These are phyloP conservation scores for Suillus fuscotomentosus DNA, from an alignment of 768 basidiomycete genomes.

Conservation along the genomic window DNA sequence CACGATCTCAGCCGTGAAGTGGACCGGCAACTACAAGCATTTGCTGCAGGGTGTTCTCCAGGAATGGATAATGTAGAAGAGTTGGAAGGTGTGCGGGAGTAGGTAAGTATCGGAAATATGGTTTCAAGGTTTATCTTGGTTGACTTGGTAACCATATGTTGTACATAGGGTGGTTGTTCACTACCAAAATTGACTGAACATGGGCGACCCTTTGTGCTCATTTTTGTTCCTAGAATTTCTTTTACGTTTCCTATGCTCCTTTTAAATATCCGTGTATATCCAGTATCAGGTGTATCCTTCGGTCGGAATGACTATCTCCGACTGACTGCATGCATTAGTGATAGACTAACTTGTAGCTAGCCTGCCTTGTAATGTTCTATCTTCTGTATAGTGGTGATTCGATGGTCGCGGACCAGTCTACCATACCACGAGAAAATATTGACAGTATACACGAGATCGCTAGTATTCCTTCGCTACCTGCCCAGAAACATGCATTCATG, in stretches of 20 bases:
- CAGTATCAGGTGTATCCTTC: not conserved
- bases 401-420: too few relatives aligned
- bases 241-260: not conserved
- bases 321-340: not conserved
- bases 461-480: too few relatives aligned
- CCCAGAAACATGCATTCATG: too few relatives aligned
- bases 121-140: not conserved
- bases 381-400: too few relatives aligned
- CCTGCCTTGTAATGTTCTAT: not conserved
- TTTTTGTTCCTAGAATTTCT: too few relatives aligned
- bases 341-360: not conserved
- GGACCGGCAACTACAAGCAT: slow-evolving; percentile 15
- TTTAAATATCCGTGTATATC: not conserved
- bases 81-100: not conserved
- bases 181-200: not conserved
- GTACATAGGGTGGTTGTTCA: not conserved
- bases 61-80: not conserved
- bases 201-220: not conserved
- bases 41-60: not conserved
- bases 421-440: too few relatives aligned
- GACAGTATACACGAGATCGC: too few relatives aligned
- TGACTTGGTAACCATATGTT: not conserved
- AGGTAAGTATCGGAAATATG: not conserved
- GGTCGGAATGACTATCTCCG: not conserved
- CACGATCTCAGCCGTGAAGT: slow-evolving; percentile 17